Percentiles rank a stretch among this genome's conserved stretches.
Evolutionary conservation across 2,329 filamentous ascomycete species (phyloP).

Genomic region (Berkeleyomyces basicola): DNA sequence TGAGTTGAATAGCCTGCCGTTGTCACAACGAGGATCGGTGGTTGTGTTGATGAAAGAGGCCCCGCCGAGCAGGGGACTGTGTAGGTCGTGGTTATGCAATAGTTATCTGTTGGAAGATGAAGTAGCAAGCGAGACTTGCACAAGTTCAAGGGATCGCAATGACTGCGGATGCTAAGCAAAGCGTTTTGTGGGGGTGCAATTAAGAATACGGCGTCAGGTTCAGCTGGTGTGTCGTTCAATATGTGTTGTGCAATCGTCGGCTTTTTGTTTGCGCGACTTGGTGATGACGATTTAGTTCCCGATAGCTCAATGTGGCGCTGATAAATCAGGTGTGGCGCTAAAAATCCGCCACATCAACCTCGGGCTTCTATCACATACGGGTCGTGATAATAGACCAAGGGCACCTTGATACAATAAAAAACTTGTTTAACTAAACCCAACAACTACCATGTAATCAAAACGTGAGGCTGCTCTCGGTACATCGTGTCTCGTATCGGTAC

Average conservation of each 20-base stretch:
- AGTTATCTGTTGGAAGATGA: too few relatives aligned
- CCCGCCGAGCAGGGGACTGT: too few relatives aligned
- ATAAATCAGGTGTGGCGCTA: background rate
- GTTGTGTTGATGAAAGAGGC: background rate
- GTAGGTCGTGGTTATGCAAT: too few relatives aligned
- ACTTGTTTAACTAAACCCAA: background rate
- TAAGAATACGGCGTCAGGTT: too few relatives aligned
- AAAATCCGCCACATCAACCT: background rate
- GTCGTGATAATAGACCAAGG: background rate
- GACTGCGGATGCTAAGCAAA: too few relatives aligned
- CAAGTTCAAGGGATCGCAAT: too few relatives aligned
- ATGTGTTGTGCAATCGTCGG: background rate
- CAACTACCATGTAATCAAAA: background rate
- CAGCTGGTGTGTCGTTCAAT: background rate
- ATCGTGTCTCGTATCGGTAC: background rate
- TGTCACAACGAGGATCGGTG: background rate
- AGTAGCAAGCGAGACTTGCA: too few relatives aligned
- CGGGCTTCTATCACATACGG: background rate
- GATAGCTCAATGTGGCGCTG: background rate
- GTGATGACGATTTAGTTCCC: background rate
- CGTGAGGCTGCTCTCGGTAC: background rate
- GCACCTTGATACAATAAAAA: background rate
- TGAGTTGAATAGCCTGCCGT: background rate
- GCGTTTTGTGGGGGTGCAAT: too few relatives aligned
- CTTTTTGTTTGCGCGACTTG: background rate